A percentile compares a stretch with the other conserved stretches of the same genome.
These are phyloP conservation scores for Stropharia rugosoannulata DNA, from an alignment of 768 basidiomycete species.

Conservation along the genomic window DNA sequence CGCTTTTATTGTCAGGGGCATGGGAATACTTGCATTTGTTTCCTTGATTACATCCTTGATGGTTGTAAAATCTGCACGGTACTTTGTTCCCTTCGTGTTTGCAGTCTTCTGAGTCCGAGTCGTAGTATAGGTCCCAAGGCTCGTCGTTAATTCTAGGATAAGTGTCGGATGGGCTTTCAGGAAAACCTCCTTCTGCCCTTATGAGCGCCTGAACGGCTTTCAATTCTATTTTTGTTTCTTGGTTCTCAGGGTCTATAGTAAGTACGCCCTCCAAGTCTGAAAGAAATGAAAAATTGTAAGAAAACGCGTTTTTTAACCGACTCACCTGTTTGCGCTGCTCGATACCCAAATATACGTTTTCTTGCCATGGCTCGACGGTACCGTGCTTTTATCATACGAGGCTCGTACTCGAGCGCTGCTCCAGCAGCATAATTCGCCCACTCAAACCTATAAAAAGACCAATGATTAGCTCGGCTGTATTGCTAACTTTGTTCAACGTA, in stretches of 20 bases:
- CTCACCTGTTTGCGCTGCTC: constrained; percentile 27
- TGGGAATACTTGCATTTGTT: constrained; percentile 43
- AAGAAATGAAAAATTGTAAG: background rate
- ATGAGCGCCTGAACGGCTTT: constrained; percentile 10
- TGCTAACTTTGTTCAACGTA: constrained; percentile 4
- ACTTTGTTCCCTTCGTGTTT: constrained; percentile 42
- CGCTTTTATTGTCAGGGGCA: constrained; percentile 49
- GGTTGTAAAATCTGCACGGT: constrained; percentile 56
- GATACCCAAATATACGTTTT: constrained; percentile 22
- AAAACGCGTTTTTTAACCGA: background rate
- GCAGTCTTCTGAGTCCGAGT: constrained; percentile 54
- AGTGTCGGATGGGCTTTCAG: constrained; percentile 7
- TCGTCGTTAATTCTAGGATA: constrained; percentile 26
- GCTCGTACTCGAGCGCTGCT: constrained; percentile 31
- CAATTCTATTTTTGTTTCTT: constrained; percentile 17
- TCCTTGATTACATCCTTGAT: constrained; percentile 40
- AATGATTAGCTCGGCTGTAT: background rate
- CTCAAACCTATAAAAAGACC: constrained; percentile 24
- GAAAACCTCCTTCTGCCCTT: constrained; percentile 5
- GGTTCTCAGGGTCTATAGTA: constrained; percentile 19
- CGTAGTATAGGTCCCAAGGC: constrained; percentile 27
- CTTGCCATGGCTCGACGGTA: constrained; percentile 39
- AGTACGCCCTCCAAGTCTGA: constrained; percentile 29
- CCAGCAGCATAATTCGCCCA: constrained; percentile 32
- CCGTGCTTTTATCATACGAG: constrained; percentile 34